Evolutionary conservation across 1,284 basidiomycete genomes (phyloP), one percentile per base, ranked within the genome.

Genomic region (Farysia itapuensis): DNA sequence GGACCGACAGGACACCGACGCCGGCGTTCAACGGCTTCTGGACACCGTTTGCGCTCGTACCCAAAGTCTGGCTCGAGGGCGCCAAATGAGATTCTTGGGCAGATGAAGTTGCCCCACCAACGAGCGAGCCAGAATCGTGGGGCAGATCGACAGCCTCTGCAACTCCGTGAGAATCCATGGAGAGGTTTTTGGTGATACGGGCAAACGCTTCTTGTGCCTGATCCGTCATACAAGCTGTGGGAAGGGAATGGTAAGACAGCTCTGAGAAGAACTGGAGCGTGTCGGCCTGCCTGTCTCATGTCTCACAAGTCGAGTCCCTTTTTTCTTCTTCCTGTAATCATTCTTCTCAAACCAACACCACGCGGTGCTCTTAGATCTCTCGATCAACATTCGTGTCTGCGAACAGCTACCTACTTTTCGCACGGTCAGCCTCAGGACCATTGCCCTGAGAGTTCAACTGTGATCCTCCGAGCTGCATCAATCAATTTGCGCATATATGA

Each of bases 131-230:
- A 6, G 21, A 21, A 18, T 46, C 19, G 50, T 52, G 47, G 20
- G 60, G 60, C 18, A 53, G 19, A 35, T 64, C 50, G 36, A 58
- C 54, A 30, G 46, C 22, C 38, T 54, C 46, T 28, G 47, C 43
- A 42, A 64, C 43, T 39, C 50, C 53, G 25, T 57, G 53, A 25
- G 39, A 47, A 35, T 64, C 50, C 21, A 57, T 49, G 18, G 48
- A 53, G 32, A 54, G 43, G 45, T 64, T 64, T 46, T 54, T 47
- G 39, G 51, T 43, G 54, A 59, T 20, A 30, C 41, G 5, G 81
- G 89, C 20, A 54, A 88, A 15, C 74, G 75, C 28, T 73, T 82
- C 14, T 83, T 89, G 78, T 65, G 83, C 9, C 75, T 79, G 45
- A 43, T 58, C 41, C 25, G 82, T 81, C 69, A 83, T 82, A 14